Evolutionary conservation across 768 basidiomycete species (phyloP).

Genomic region (Trametes cinnabarina): DNA sequence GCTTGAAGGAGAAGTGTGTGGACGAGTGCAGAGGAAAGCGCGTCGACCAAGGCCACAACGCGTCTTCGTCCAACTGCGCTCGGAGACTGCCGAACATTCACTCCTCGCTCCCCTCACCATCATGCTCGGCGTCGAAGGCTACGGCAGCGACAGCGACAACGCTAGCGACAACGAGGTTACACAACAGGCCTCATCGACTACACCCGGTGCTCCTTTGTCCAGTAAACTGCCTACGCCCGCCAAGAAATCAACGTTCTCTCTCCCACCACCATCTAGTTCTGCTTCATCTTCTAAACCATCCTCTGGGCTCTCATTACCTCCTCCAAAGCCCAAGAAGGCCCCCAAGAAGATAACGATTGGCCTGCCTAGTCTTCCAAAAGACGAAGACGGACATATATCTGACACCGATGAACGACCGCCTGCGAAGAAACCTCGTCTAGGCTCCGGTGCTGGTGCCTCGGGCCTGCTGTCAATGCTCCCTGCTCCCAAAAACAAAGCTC

Average conservation of each 20-base stretch:
- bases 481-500: constrained; percentile 58
- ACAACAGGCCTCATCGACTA: constrained; percentile 1
- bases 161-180: constrained; percentile 41
- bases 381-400: constrained; percentile 39
- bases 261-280: constrained; percentile 33
- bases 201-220: constrained; percentile 16
- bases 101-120: constrained; percentile 14
- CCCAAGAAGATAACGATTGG: constrained; percentile 64
- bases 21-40: neutral
- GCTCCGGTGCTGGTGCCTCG: constrained; percentile 56
- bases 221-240: constrained; percentile 27
- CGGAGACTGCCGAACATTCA: constrained; percentile 15
- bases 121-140: constrained; percentile 78
- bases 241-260: constrained; percentile 34
- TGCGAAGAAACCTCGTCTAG: constrained; percentile 56
- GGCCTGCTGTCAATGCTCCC: constrained; percentile 73
- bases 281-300: constrained; percentile 23
- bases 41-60: constrained; percentile 20
- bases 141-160: constrained; percentile 67
- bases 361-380: constrained; percentile 47
- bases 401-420: constrained; percentile 40
- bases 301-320: constrained; percentile 29
- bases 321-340: constrained; percentile 47
- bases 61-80: constrained; percentile 18
- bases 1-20: neutral